Evolutionary conservation across 139 green algal species (phyloP), one percentile per base, ranked within the genome.

Genomic region (Tetraselmis chui): DNA sequence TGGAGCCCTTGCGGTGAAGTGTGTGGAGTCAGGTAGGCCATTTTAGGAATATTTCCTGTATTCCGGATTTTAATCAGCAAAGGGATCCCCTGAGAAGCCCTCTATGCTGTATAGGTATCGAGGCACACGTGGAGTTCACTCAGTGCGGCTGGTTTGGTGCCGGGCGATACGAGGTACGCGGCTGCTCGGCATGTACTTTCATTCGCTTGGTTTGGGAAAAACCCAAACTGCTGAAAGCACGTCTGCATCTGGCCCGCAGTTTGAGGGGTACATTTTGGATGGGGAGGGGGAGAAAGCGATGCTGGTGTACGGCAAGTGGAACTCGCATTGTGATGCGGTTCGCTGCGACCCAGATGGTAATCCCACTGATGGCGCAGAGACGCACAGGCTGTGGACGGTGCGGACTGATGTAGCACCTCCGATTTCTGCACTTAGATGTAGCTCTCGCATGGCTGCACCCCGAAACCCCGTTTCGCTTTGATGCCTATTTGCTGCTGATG

Each of bases 131-230:
- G 76, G 91, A 93, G 31, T 98, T 97, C 90, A 93, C 88, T 32
- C 91, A 93, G 26, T 98, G 95, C 85, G 95, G 95, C 76, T 98
- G 95, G 95, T 98, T 98, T 84, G 89, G 91, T 76, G 83, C 84
- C 25, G 93, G 93, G 0, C 87, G 93, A 2, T 94, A 98, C 83
- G 90, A 95, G 89, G 86, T 89, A 74, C 24, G 83, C 25, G 24
- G n/a, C n/a, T n/a, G n/a, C n/a, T n/a, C n/a, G n/a, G n/a, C n/a
- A n/a, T 0, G n/a, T n/a, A n/a, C 1, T 77, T n/a, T 32, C 31
- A n/a, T 93, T 91, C 81, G 79, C 81, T 45, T 89, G 90, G 74
- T 82, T 81, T 59, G 85, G 92, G 25, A 78, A 75, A 23, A 86
- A 91, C 32, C 74, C 22, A 30, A 28, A n/a, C 76, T 27, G 22